Base-by-base conservation (phyloP, 2,329 filamentous ascomycete genomes). In the Lasiodiplodia hormozganensis region DNA sequence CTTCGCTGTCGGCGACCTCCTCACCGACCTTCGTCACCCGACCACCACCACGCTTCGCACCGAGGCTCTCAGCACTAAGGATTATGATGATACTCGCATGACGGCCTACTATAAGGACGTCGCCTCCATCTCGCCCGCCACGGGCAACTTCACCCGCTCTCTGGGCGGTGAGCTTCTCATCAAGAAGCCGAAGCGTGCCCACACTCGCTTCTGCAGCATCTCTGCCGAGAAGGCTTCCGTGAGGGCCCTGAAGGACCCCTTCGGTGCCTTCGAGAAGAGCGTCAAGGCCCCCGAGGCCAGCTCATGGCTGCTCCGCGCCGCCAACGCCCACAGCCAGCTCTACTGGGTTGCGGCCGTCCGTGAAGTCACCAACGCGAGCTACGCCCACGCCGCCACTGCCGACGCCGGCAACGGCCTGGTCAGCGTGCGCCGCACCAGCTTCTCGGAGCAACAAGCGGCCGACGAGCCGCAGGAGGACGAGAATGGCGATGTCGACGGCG, bases 41-140 rank as follows among this genome's bases (percentile, higher is more conserved):
- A 16, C 31, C 25, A 34, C 57, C 38, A 56, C 57, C 25, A 54
- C 58, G 38, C 36, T 65, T n/a, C 57, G 51, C 67, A 57, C 56
- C 56, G 31, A n/a, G 31, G 51, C 36, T 34, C 66, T 68, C 66
- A 38, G 47, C 49, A 38, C 51, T 25, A 51, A 53, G 38, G 67
- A 68, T 58, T 56, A 68, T 38, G 67, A 68, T 28, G 67, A 68
- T 51, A 68, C 67, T 7, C 67, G 60, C 67, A 36, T 64, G 52
- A 68, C 60, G 4, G 67, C 67, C 36, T 68, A 57, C 36, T 68
- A 68, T 58, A 68, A 68, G 36, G 67, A 68, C 49, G 49, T 68
- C 25, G 67, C 67, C 51, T 28, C 60, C 25, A 54, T 68, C 36
- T 64, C 67, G n/a, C 66, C 43, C 54, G 23, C 38, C 4, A 64